phyloP scores from a whole-genome alignment of 2,329 filamentous ascomycete species.

The Karstenula rhodostoma region DNA sequence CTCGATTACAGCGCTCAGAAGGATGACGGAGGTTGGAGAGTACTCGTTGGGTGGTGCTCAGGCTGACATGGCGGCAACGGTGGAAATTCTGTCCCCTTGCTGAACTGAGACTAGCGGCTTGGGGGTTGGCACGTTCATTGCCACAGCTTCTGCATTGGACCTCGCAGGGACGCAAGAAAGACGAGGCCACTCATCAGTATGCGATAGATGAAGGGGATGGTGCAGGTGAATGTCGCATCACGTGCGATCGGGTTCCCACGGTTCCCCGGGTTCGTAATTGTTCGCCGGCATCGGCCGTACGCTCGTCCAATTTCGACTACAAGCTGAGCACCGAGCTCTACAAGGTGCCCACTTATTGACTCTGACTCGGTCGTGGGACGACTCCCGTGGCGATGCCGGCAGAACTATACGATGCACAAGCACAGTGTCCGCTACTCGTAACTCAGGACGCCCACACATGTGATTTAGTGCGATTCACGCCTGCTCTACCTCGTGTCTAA shows the following conservation, averaged over 20 bases:
- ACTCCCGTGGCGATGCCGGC: too few species aligned
- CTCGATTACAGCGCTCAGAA: background rate
- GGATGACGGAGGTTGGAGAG: conserved; percentile 13
- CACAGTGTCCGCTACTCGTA: background rate
- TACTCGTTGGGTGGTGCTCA: conserved; percentile 13
- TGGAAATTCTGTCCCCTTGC: conserved; percentile 19
- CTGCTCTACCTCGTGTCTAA: background rate
- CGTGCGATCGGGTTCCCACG: conserved; percentile 1
- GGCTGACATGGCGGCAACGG: conserved; percentile 16
- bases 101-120: conserved; percentile 30
- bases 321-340: background rate
- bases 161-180: conserved; percentile 13
- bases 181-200: conserved; percentile 4
- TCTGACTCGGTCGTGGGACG: background rate
- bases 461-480: background rate
- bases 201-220: background rate
- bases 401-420: background rate
- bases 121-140: conserved; percentile 27
- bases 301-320: background rate
- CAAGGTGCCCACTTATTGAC: background rate
- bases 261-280: too few species aligned
- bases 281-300: background rate
- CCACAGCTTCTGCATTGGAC: conserved; percentile 32
- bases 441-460: background rate
- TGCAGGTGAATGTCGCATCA: conserved; percentile 1